Evolutionary conservation across 2,329 filamentous ascomycete genomes (phyloP), one percentile per base, ranked within the genome.

Genomic region (Parasarocladium wereldwijsianum): DNA sequence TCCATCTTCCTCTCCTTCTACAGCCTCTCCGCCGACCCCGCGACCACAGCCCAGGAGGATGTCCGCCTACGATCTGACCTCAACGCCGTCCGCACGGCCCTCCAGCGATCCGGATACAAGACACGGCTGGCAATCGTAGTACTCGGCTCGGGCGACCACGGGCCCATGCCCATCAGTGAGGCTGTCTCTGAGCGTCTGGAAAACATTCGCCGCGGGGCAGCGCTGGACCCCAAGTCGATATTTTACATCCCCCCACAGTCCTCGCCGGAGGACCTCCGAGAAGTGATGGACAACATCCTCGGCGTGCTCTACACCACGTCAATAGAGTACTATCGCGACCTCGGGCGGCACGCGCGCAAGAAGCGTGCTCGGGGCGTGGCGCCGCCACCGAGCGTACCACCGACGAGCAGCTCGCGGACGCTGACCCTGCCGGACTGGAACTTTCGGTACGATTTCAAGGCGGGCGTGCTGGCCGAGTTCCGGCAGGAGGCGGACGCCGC

Each of bases 371-470:
- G 85, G 34, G 79, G 82, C 6, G 64, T 73, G 12, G 74, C 80
- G 10, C 85, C 85, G 8, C 75, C 79, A 27, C 84, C 86, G 3
- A 87, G 84, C 6, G 66, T 83, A 18, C 82, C 85, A 4, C 83
- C 84, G 2, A 87, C 82, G 0, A 75, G 68, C 13, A 83, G 82
- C 17, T 92, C 85, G 1, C 81, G 90, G 44, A 83, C 80, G 0
- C 55, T 94, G n/a, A 81, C 85, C 2, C 61, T 77, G 8, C 75
- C 84, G 24, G 86, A 83, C 4, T 98, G 87, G 90, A 85, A 84
- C 44, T 77, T 92, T 31, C 76, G 87, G 11, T 94, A 94, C 52
- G 87, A 98, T 45, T 85, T 93, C 58, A 98, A 98, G 50, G 66
- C 86, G 12, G 87, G 78, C 6, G 64, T 93, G 0, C 82, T 96